Base-by-base conservation (phyloP, 129 eudicot genomes). In the Escallonia rubra region DNA sequence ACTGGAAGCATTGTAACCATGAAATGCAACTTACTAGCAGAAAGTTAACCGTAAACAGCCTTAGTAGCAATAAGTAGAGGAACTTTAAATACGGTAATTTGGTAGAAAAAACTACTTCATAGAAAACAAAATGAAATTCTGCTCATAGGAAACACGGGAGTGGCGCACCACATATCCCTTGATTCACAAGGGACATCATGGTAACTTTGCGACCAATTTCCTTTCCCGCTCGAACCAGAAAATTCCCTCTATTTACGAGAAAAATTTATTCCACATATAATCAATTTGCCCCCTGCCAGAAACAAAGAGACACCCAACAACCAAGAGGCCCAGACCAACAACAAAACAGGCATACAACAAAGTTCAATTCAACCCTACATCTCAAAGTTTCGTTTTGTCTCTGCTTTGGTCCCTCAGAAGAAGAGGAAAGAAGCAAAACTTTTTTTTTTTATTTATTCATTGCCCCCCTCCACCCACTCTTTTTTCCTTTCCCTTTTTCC, bases 301-400 rank as follows among this genome's bases (percentile, higher is more conserved):
- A 72, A 43, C 13, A 6, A 34, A 14, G 45, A 47, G 39, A 57
- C 57, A 56, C 49, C 7, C 61, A 53, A 58, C 52, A 45, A 43
- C 52, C 72, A 38, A 45, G 14, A 43, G 4, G n/a, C 44, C 69
- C 57, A 59, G 38, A 51, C 46, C 12, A 45, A 45, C 8, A 63
- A 52, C 40, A 45, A 55, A 40, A 63, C 49, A 48, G 5, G 57
- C 49, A 39, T 23, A 23, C 34, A 23, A 23, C 34, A 23, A 23
- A 23, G 34, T 23, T 23, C 34, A 56, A 55, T 45, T 12, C 55
- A 43, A 13, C 42, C 47, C 11, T 15, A 10, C 70, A 44, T 15
- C 52, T 9, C 50, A 41, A 38, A 57, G 40, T 48, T 67, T 44
- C 59, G 60, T 65, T 73, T 65, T 73, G 78, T 73, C 78, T 56